Base-by-base conservation (phyloP, 2,329 filamentous ascomycete species). In the Leptographium wingfieldii region DNA sequence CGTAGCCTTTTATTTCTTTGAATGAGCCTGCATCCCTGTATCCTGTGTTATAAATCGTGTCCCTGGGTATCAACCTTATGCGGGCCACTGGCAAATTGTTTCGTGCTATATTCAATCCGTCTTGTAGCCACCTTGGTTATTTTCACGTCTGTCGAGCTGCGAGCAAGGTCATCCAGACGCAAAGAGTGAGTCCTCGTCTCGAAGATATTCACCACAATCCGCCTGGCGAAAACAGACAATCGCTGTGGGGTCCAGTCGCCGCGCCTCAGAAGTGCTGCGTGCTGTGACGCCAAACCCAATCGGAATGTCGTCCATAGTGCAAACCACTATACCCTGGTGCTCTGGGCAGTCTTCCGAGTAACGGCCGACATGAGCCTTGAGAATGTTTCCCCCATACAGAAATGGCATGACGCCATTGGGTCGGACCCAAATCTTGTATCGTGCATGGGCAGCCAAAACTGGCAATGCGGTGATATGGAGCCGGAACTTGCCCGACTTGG, bases 371-470 rank as follows among this genome's bases (percentile, higher is more conserved):
- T 81, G 79, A 10, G 79, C 79, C 71, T 81, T 81, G 66, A 95
- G 83, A 58, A 95, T 80, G 73, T 97, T 92, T 60, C 90, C 89
- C 58, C 94, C 94, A 74, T 97, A 99, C 55, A 99, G 76, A 72
- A 95, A 97, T 1, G 94, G 92, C 91, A 96, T 96, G 69, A 95
- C 92, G 66, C 94, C 94, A 74, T 97, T 97, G 62, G 86, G 82
- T 75, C 95, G 95, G 66, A 99, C 86, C 91, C 92, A 97, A 67
- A 97, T 85, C 83, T 97, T 97, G 76, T 96, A 95, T 62, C 94
- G 81, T 53, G 92, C 92, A 72, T 96, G 90, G 65, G 90, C 87
- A 60, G 92, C 88, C 65, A 99, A 87, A 64, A 96, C 83, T 64
- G 91, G 87, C 61, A 99, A 69, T 5, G 81, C 88, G 1, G 92